phyloP scores from a whole-genome alignment of 768 basidiomycete species.

The Mycena epipterygia region DNA sequence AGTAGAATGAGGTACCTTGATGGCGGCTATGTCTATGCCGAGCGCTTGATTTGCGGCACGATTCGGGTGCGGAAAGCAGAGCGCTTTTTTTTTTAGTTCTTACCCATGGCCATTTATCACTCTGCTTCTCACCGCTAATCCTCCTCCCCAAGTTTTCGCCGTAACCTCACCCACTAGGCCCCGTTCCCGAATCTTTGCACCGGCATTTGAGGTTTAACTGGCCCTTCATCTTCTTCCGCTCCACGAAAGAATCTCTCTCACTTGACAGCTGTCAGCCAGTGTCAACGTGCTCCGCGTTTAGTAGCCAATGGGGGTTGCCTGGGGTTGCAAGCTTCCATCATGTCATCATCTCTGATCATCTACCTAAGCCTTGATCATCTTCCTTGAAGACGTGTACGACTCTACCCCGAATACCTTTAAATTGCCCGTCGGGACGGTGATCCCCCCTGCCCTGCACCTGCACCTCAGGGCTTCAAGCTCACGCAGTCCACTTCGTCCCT shows the following conservation, averaged over 20 bases:
- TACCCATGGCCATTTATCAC: too few species aligned
- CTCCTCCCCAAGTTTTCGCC: too few species aligned
- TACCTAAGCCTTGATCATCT: neutral
- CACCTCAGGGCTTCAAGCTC: neutral
- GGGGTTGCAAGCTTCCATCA: neutral
- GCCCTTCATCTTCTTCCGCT: too few species aligned
- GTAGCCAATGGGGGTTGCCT: neutral
- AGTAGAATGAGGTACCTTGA: neutral
- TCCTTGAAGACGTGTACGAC: neutral
- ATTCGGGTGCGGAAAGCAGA: neutral
- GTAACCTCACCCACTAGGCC: too few species aligned
- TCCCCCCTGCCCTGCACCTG: neutral
- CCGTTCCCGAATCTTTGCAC: too few species aligned
- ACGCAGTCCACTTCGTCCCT: neutral
- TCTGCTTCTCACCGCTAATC: too few species aligned
- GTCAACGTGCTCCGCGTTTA: neutral
- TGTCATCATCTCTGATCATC: neutral
- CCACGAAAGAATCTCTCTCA: too few species aligned
- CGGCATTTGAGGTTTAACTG: too few species aligned
- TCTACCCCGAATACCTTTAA: neutral
- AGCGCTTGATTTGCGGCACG: neutral
- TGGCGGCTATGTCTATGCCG: too few species aligned
- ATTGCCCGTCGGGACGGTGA: neutral
- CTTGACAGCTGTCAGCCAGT: neutral
- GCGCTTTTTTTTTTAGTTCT: too few species aligned